These are phyloP conservation scores for Pichia sporocuriosa DNA, from an alignment of 805 yeast species.

Conservation along the genomic window DNA sequence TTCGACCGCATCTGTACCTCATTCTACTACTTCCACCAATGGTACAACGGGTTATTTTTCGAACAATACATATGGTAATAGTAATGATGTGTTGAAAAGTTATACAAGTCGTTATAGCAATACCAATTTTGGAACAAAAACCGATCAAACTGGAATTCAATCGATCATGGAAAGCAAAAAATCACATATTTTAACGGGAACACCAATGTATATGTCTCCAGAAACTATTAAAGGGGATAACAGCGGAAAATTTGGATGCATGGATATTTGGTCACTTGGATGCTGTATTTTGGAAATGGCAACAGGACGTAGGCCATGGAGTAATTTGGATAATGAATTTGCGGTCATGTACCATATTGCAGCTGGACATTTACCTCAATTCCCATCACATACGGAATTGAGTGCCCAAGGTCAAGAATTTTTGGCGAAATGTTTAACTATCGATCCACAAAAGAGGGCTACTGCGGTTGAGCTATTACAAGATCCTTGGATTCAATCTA, in stretches of 20 bases:
- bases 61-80: neutral
- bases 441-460: conserved; percentile 74
- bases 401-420: conserved; percentile 68
- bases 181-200: conserved; percentile 60
- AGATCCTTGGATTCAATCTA: conserved; percentile 85
- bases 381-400: conserved; percentile 74
- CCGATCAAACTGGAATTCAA: conserved; percentile 1
- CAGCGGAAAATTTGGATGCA: conserved; percentile 54
- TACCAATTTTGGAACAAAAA: neutral
- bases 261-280: conserved; percentile 94
- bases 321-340: conserved; percentile 93
- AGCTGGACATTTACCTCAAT: conserved; percentile 83
- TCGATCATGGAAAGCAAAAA: conserved; percentile 13
- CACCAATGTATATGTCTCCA: conserved; percentile 99
- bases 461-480: conserved; percentile 77
- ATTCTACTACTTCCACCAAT: neutral
- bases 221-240: conserved; percentile 81
- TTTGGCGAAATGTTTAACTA: conserved; percentile 67
- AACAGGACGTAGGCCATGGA: conserved; percentile 96
- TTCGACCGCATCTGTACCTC: conserved; percentile 4
- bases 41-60: neutral
- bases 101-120: too few relatives aligned
- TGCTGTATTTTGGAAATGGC: conserved; percentile 96
- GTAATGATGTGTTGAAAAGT: neutral
- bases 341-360: conserved; percentile 98